Base-by-base conservation (phyloP, 164 flowering plant species). In the Cinnamomum micranthum region DNA sequence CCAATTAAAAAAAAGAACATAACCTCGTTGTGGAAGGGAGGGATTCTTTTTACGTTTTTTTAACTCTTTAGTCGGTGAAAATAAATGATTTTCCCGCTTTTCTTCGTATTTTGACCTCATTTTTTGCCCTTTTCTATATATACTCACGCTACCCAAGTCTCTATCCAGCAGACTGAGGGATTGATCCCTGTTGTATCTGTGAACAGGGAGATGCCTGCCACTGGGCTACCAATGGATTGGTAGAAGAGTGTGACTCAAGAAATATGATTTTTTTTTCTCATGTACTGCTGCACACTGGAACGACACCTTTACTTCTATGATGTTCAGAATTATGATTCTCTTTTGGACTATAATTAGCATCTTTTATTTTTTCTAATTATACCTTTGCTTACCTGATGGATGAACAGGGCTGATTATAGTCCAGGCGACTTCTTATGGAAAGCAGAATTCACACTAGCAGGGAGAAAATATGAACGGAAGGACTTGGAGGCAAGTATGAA, bases 401-500 rank as follows among this genome's bases (percentile, higher is more conserved):
- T 68, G 51, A 79, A 71, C 90, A 95, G 99, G 92, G 97, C 95
- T 12, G 94, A 90, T 4, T 95, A 95, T 81, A 87, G 89, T 78
- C 99, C 99, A 13, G 96, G 92, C 69, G 96, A 89, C 79, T 93
- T 92, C 82, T 83, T 95, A 73, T 93, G 97, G 97, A 97, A 95
- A 73, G 85, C 70, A 76, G 90, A 93, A 73, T 95, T 95, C 82
- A 89, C 89, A 74, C 89, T 95, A 76, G 96, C 91, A 11, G 97
- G 99, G 51, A 90, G 88, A 80, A 78, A 83, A 72, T 95, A 88
- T 85, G 83, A 84, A 82, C 82, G 99, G 78, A 84, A 88, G 77
- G 99, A 95, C 80, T 73, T 95, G 82, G 97, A 95, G 98, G 98
- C 97, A 90, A 89, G 98, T 90, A 89, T 76, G 88, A 88, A 74